Base-by-base conservation (phyloP, 225 moss, liverwort and hornwort genomes). In the Ulota crispa region DNA sequence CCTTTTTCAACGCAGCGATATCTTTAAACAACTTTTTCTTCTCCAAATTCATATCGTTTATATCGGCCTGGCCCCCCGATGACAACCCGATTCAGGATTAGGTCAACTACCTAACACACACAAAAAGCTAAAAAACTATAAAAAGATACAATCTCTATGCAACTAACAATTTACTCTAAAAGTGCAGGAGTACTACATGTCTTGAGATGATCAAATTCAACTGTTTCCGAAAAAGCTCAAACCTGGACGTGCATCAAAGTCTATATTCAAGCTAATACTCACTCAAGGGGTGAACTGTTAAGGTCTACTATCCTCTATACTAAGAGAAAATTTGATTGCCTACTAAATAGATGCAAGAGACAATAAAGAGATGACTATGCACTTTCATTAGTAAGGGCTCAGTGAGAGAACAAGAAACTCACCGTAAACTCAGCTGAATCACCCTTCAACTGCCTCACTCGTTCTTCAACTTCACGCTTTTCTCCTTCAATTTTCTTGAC, bases 11-110 rank as follows among this genome's bases (percentile, higher is more conserved):
- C 13, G 60, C 68, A 75, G 82, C 82, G 26, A 82, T 68, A 21
- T 59, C 76, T 82, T 75, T 82, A 45, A 68, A 26, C 4, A 82
- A 43, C 36, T 82, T 82, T 34, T 76, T 76, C 75, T 75, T 82
- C 27, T 82, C 76, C 75, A 76, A 76, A 68, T 82, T 82, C 75
- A 76, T 32, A 68, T 59, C 76, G 68, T 82, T 82, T 10, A 68
- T 76, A 50, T 82, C 76, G 47, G 76, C 82, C 82, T 82, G 81
- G 20, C 8, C 20, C 13, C 75, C 31, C 1, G 24, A 34, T 15
- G 59, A 59, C 27, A 21, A 14, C 47, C 75, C 68, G 1, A 50
- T 68, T 34, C 68, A 26, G 31, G 39, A 54, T 53, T 42, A 73
- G 55, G 41, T 14, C 81, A 55, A 80, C 24, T 15, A 59, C 19